Evolutionary conservation across 768 basidiomycete genomes (phyloP).

Genomic region (Suillus subaureus): DNA sequence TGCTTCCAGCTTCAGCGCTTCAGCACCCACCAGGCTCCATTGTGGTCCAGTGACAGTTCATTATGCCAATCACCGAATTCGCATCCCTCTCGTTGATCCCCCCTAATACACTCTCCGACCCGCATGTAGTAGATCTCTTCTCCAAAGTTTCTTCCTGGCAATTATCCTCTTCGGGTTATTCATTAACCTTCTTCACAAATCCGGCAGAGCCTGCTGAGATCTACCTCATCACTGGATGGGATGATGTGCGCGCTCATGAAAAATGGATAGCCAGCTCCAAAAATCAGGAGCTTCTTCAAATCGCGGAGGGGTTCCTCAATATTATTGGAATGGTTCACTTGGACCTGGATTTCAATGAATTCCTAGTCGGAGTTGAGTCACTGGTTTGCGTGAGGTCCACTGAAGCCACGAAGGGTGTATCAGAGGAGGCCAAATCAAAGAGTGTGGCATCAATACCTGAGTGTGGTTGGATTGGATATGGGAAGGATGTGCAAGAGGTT

Average conservation of each 20-base stretch:
- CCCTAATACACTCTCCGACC: constrained; percentile 32
- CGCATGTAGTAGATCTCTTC: constrained; percentile 34
- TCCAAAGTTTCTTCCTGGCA: constrained; percentile 36
- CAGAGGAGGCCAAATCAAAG: neutral
- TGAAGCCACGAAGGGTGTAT: neutral
- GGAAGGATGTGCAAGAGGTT: constrained; percentile 19
- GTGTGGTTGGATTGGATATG: constrained; percentile 9
- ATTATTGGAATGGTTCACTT: constrained; percentile 42
- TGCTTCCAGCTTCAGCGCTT: too few relatives aligned
- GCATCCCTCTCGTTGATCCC: constrained; percentile 38
- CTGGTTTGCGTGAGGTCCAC: constrained; percentile 16
- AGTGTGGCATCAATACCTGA: neutral
- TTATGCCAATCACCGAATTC: constrained; percentile 49
- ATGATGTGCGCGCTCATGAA: constrained; percentile 40
- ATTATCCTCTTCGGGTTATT: constrained; percentile 42
- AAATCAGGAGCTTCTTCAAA: constrained; percentile 40
- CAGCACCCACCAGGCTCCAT: neutral
- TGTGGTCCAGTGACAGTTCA: neutral
- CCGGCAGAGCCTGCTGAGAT: constrained; percentile 24
- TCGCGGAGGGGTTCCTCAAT: constrained; percentile 32
- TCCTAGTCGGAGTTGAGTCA: constrained; percentile 19
- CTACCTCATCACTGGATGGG: constrained; percentile 49
- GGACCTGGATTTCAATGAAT: constrained; percentile 38
- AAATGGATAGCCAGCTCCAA: constrained; percentile 43
- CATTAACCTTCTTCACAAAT: constrained; percentile 41